phyloP scores from a whole-genome alignment of 768 basidiomycete genomes.

The Calocera cornea region DNA sequence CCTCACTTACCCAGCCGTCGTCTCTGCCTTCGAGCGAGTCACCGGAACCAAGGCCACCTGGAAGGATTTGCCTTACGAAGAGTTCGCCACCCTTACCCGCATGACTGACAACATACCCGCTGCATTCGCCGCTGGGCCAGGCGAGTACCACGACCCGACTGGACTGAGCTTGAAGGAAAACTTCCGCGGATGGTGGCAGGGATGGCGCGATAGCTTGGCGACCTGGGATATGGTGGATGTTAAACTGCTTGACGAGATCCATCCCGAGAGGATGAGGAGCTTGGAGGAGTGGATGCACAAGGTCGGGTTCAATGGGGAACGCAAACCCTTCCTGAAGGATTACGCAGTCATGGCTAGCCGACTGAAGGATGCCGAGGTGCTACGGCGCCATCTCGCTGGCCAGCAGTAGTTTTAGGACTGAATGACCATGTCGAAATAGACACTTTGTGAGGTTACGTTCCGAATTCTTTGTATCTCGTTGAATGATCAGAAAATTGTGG shows the following conservation, averaged over 20 bases:
- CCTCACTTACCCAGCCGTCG: constrained; percentile 29
- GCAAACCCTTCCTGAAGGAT: constrained; percentile 17
- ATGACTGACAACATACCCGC: constrained; percentile 7
- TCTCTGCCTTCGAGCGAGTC: constrained; percentile 28
- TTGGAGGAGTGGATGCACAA: constrained; percentile 33
- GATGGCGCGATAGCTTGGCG: constrained; percentile 34
- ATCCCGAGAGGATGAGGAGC: constrained; percentile 25
- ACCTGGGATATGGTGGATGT: constrained; percentile 36
- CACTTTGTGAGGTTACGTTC: too few relatives aligned
- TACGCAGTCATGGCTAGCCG: too few relatives aligned
- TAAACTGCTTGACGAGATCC: constrained; percentile 19
- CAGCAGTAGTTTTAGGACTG: too few relatives aligned
- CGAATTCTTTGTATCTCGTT: too few relatives aligned
- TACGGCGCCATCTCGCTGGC: too few relatives aligned
- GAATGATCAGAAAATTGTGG: too few relatives aligned
- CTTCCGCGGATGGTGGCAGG: constrained; percentile 33
- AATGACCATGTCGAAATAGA: too few relatives aligned
- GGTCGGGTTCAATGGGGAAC: constrained; percentile 22
- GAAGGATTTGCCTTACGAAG: constrained; percentile 23
- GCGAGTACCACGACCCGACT: constrained; percentile 25
- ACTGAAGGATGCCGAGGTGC: too few relatives aligned
- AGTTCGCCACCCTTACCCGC: constrained; percentile 24
- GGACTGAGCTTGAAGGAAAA: constrained; percentile 28
- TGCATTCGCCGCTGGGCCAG: constrained; percentile 18
- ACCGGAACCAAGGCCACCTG: constrained; percentile 27